Conservation (phyloP, 345 rosid species). For the Brassica nigra region DNA sequence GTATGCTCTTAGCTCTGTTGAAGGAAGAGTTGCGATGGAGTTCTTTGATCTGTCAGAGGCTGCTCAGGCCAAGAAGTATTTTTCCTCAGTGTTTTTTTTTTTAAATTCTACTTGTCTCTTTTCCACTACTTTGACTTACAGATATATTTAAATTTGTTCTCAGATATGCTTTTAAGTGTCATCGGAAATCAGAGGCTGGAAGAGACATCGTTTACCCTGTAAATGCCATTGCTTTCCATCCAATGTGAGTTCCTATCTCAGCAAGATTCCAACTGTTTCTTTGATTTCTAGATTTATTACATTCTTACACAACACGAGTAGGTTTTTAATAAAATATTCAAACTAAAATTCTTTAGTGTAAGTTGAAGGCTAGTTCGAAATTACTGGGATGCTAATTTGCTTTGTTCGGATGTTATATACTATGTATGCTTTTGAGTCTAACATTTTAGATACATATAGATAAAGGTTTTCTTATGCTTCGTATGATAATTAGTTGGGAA, state of each 20-base stretch:
- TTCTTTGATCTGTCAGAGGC: slow-evolving; percentile 94
- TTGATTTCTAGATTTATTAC: slow-evolving; percentile 5
- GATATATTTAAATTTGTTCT: slow-evolving; percentile 21
- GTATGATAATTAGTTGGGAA: slow-evolving; percentile 4
- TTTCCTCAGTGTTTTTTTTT: neutral
- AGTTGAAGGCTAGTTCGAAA: slow-evolving; percentile 1
- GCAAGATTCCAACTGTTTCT: neutral
- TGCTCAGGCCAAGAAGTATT: slow-evolving; percentile 95
- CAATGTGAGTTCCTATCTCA: slow-evolving; percentile 70
- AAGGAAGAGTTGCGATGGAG: slow-evolving; percentile 99
- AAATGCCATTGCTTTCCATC: slow-evolving; percentile 95
- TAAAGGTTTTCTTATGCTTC: neutral
- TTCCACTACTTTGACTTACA: slow-evolving; percentile 6
- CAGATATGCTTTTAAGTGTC: slow-evolving; percentile 99
- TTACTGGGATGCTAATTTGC: slow-evolving; percentile 3
- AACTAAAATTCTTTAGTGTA: slow-evolving; percentile 2
- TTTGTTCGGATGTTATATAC: neutral
- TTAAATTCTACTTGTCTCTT: neutral
- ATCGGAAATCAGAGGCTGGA: slow-evolving; percentile 97
- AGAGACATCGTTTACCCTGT: slow-evolving; percentile 94
- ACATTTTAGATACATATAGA: neutral
- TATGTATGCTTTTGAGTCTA: neutral
- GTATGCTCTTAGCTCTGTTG: slow-evolving; percentile 98
- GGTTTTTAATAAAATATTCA: neutral
- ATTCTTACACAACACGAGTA: neutral